phyloP scores from a whole-genome alignment of 768 basidiomycete species.

The Leccinum fibrillosum region DNA sequence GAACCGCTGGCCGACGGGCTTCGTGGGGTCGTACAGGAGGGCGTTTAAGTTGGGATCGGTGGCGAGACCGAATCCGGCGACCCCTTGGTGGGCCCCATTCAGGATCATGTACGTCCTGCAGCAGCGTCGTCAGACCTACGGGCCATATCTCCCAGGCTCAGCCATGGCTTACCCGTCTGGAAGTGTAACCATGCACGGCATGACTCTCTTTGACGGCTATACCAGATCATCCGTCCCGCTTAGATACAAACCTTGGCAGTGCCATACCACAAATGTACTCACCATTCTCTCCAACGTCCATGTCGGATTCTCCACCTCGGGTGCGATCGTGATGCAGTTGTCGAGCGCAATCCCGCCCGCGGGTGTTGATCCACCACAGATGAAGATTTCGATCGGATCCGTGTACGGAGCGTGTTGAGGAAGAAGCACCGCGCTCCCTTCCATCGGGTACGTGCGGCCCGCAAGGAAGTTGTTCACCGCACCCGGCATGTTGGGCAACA shows the following conservation, averaged over 20 bases:
- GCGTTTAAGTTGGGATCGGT: conserved; percentile 60
- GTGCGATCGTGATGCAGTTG: conserved; percentile 68
- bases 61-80: conserved; percentile 72
- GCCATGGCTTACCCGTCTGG: conserved; percentile 37
- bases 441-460: conserved; percentile 76
- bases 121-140: not conserved
- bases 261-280: conserved; percentile 17
- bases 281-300: conserved; percentile 84
- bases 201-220: conserved; percentile 69
- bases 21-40: conserved; percentile 65
- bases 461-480: conserved; percentile 69
- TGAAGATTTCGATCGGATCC: conserved; percentile 60
- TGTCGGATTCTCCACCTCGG: conserved; percentile 56
- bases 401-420: conserved; percentile 28
- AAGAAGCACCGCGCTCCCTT: conserved; percentile 60
- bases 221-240: not conserved
- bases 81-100: conserved; percentile 69
- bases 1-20: conserved; percentile 57
- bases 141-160: too few relatives aligned
- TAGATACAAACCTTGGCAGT: not conserved
- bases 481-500: conserved; percentile 72
- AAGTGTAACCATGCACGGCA: conserved; percentile 70
- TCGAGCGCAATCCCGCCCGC: conserved; percentile 53
- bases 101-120: conserved; percentile 66
- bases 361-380: conserved; percentile 74